Evolutionary conservation across 2,329 filamentous ascomycete genomes (phyloP).

Genomic region (Stylonectria norvegica): DNA sequence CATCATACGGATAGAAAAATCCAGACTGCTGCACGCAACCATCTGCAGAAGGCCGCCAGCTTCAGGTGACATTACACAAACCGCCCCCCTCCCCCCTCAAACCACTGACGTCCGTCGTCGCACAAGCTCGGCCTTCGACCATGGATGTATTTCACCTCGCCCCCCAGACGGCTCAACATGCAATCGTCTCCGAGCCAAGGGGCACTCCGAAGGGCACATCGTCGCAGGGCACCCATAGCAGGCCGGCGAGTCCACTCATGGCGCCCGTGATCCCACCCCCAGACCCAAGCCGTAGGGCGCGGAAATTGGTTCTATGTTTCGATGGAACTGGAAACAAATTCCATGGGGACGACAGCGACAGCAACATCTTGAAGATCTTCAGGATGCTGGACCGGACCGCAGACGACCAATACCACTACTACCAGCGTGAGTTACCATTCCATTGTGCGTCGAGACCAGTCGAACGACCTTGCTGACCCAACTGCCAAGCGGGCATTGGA

Average conservation of each 20-base stretch:
- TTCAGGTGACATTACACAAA: too few species aligned
- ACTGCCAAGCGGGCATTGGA: slow-evolving; percentile 60
- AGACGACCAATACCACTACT: slow-evolving; percentile 60
- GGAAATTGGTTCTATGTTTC: slow-evolving; percentile 59
- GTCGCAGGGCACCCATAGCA: slow-evolving; percentile 18
- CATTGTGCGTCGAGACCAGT: accelerated
- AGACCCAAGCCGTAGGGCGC: slow-evolving; percentile 20
- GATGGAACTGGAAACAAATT: slow-evolving; percentile 65
- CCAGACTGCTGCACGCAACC: too few species aligned
- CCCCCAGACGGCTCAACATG: slow-evolving; percentile 15
- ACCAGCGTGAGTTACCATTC: slow-evolving; percentile 54
- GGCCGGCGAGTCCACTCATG: slow-evolving; percentile 23
- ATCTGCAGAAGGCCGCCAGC: too few species aligned
- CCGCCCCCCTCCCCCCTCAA: too few species aligned
- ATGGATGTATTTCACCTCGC: slow-evolving; percentile 26
- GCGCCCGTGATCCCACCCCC: slow-evolving; percentile 7
- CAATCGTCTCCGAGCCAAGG: slow-evolving; percentile 12
- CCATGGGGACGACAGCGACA: slow-evolving; percentile 59
- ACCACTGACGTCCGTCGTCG: too few species aligned
- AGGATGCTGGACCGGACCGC: slow-evolving; percentile 64
- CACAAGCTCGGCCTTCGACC: too few species aligned
- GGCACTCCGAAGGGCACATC: slow-evolving; percentile 9
- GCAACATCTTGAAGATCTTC: slow-evolving; percentile 68
- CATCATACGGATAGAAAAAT: too few species aligned
- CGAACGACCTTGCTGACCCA: slow-evolving; percentile 6